Conservation (phyloP, 2,329 filamentous ascomycete genomes). For the Scedosporium apiospermum region DNA sequence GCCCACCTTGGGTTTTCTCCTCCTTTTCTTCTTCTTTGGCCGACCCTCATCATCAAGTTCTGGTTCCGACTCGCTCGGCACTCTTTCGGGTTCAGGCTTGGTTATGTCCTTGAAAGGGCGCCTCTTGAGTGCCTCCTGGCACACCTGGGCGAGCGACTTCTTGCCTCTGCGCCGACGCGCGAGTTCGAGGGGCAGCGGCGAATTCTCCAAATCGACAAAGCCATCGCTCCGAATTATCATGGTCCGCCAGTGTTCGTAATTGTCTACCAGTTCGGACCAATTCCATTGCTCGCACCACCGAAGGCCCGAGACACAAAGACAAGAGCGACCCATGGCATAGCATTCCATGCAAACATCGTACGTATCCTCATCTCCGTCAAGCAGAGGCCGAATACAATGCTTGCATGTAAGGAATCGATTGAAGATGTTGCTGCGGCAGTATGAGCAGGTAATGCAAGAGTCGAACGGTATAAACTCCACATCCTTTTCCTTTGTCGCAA, state of each 20-base stretch:
- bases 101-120: slow-evolving; percentile 78
- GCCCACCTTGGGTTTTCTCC: slow-evolving; percentile 42
- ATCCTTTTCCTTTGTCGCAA: slow-evolving; percentile 60
- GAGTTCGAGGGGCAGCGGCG: slow-evolving; percentile 60
- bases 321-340: slow-evolving; percentile 94
- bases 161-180: slow-evolving; percentile 58
- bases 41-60: slow-evolving; percentile 56
- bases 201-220: slow-evolving; percentile 53
- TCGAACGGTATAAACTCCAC: slow-evolving; percentile 75
- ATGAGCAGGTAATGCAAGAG: slow-evolving; percentile 88
- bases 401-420: slow-evolving; percentile 93
- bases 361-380: slow-evolving; percentile 64
- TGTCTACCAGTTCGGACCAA: slow-evolving; percentile 67
- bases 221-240: slow-evolving; percentile 68
- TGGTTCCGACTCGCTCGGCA: slow-evolving; percentile 38
- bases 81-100: slow-evolving; percentile 42
- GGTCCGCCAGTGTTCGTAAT: slow-evolving; percentile 75
- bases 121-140: slow-evolving; percentile 72
- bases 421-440: slow-evolving; percentile 93
- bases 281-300: slow-evolving; percentile 90
- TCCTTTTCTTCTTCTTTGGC: slow-evolving; percentile 51
- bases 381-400: slow-evolving; percentile 60
- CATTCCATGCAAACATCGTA: slow-evolving; percentile 99
- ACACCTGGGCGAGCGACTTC: slow-evolving; percentile 85
- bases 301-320: slow-evolving; percentile 74